Evolutionary conservation across 2,329 filamentous ascomycete genomes (phyloP).

Genomic region (Cercospora sp.): DNA sequence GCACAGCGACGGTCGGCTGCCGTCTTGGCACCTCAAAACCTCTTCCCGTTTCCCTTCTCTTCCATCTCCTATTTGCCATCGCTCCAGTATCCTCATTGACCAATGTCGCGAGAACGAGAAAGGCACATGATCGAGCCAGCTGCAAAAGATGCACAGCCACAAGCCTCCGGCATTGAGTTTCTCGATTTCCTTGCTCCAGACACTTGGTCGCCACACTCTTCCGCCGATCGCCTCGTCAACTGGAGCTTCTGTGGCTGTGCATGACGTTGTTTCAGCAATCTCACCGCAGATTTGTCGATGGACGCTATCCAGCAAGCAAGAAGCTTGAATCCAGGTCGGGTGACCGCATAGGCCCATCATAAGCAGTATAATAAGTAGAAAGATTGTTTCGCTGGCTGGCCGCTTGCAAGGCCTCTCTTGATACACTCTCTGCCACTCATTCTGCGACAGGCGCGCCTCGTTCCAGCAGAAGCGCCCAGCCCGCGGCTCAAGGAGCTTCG

Average conservation of each 20-base stretch:
- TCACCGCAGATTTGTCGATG: constrained; percentile 3
- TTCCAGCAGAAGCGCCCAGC: constrained; percentile 17
- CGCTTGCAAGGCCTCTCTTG: not conserved
- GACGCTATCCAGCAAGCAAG: constrained; percentile 9
- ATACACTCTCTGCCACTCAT: constrained; percentile 2
- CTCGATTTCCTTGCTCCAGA: not conserved
- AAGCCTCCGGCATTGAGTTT: not conserved
- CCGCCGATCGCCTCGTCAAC: not conserved
- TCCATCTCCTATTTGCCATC: not conserved
- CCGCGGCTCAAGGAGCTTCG: constrained; percentile 6
- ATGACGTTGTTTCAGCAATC: constrained; percentile 4
- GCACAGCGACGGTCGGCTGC: not conserved
- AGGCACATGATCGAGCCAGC: not conserved
- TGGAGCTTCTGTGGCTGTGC: constrained; percentile 4
- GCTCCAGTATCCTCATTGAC: not conserved
- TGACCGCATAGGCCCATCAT: constrained; percentile 12
- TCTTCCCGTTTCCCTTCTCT: not conserved
- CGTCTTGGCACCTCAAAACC: not conserved
- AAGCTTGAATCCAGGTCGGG: constrained; percentile 10
- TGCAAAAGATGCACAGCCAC: not conserved
- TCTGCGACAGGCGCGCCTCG: constrained; percentile 7
- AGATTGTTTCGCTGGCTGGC: not conserved
- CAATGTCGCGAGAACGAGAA: not conserved
- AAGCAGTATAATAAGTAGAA: constrained; percentile 2
- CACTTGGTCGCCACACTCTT: not conserved